phyloP scores from a whole-genome alignment of 352 stramenopile genomes.

The Globisporangium barbulae region DNA sequence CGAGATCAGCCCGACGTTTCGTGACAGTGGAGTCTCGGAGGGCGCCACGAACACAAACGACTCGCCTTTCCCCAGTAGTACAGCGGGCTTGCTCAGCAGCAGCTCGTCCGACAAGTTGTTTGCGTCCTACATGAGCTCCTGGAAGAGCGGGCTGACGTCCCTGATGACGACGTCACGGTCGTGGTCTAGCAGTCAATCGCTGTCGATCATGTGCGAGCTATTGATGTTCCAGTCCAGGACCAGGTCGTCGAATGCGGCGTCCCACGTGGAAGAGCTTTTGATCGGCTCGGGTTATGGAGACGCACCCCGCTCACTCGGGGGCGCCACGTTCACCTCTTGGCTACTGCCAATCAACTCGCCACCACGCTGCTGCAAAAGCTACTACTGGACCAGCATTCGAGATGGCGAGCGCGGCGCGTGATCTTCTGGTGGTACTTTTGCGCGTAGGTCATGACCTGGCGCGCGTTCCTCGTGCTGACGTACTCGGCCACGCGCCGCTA shows the following conservation, averaged over 20 bases:
- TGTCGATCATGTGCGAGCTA: not conserved
- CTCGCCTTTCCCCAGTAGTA: not conserved
- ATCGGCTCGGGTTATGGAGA: not conserved
- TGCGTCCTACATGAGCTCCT: not conserved
- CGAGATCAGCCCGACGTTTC: not conserved
- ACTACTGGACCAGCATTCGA: not conserved
- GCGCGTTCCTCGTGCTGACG: conserved; percentile 56
- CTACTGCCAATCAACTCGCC: not conserved
- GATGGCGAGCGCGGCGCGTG: conserved; percentile 21
- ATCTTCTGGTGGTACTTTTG: conserved; percentile 92
- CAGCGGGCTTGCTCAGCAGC: not conserved
- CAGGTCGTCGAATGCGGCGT: not conserved
- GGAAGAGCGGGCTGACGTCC: not conserved
- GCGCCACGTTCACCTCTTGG: not conserved
- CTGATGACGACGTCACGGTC: not conserved
- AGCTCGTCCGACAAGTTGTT: conserved; percentile 6
- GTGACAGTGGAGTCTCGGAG: not conserved
- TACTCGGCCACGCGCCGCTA: conserved; percentile 51
- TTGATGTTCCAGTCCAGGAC: not conserved
- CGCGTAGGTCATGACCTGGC: conserved; percentile 91
- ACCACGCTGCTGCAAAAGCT: not conserved
- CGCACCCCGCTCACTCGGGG: not conserved
- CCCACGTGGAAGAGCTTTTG: not conserved
- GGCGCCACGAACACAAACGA: not conserved
- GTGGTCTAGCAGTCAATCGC: not conserved